Evolutionary conservation across 441 rosid species (phyloP).

Genomic region (Daphne laureola): DNA sequence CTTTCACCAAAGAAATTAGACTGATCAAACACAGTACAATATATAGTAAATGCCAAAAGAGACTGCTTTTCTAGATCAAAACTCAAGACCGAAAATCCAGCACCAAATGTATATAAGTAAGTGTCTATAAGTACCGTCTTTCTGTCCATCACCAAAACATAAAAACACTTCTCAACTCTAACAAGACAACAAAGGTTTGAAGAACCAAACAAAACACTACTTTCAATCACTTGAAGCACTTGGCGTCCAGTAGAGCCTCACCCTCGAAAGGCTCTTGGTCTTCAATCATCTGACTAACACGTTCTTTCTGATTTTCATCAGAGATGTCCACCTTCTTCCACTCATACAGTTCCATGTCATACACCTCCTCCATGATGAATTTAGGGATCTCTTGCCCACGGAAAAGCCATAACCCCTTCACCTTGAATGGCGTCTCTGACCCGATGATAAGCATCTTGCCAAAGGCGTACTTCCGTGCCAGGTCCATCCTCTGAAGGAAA

Average conservation of each 20-base stretch:
- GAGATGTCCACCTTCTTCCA: conserved; percentile 82
- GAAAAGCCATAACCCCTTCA: conserved; percentile 94
- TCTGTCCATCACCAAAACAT: conserved; percentile 3
- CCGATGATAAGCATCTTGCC: conserved; percentile 93
- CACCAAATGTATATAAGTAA: too few species aligned
- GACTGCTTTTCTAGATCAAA: too few species aligned
- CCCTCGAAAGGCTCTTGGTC: conserved; percentile 91
- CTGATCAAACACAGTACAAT: too few species aligned
- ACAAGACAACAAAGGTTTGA: neutral
- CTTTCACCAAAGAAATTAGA: too few species aligned
- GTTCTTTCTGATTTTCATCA: conserved; percentile 82
- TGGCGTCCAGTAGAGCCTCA: conserved; percentile 84
- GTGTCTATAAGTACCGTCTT: too few species aligned
- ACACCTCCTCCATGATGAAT: conserved; percentile 75
- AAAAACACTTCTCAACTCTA: conserved; percentile 9
- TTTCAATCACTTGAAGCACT: conserved; percentile 71
- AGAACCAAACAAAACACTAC: neutral
- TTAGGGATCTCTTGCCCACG: conserved; percentile 81
- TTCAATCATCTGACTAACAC: conserved; percentile 90
- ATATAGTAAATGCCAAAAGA: too few species aligned
- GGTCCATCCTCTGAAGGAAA: conserved; percentile 88
- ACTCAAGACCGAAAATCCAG: too few species aligned
- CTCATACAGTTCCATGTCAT: conserved; percentile 92
- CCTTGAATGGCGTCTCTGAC: conserved; percentile 67
- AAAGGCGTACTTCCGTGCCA: conserved; percentile 87